Conservation (phyloP, 169 alveolate species). For the Plasmodium gonderi region DNA sequence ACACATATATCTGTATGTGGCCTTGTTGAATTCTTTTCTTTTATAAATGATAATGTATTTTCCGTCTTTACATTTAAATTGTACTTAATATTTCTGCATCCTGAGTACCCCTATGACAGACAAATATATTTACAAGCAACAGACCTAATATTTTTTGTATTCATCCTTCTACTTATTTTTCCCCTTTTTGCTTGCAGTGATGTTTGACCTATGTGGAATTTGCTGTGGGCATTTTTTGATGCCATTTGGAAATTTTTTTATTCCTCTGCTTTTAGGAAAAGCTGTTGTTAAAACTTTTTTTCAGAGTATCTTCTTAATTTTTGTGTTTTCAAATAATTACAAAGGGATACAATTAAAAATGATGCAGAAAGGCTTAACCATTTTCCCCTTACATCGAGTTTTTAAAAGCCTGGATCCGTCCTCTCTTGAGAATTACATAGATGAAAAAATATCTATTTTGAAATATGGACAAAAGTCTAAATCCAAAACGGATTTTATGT, state of each 20-base stretch:
- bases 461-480: conserved; percentile 50
- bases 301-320: conserved; percentile 85
- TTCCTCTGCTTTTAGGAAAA: conserved; percentile 93
- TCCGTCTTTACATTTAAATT: too few relatives aligned
- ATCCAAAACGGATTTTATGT: conserved; percentile 58
- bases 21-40: background rate
- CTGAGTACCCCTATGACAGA: too few relatives aligned
- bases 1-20: background rate
- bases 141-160: background rate
- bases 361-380: conserved; percentile 6
- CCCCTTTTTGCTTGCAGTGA: conserved; percentile 63
- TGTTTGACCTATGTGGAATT: conserved; percentile 93
- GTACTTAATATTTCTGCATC: too few relatives aligned
- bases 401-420: conserved; percentile 33
- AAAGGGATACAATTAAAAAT: conserved; percentile 43
- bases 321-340: conserved; percentile 83
- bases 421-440: conserved; percentile 25
- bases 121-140: too few relatives aligned
- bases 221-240: conserved; percentile 95
- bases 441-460: conserved; percentile 52
- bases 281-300: conserved; percentile 90
- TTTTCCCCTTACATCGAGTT: conserved; percentile 38
- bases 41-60: background rate
- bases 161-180: conserved; percentile 15
- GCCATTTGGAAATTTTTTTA: conserved; percentile 91